Evolutionary conservation across 1,284 basidiomycete species (phyloP).

Genomic region (Pyrrhoderma lamaoense): DNA sequence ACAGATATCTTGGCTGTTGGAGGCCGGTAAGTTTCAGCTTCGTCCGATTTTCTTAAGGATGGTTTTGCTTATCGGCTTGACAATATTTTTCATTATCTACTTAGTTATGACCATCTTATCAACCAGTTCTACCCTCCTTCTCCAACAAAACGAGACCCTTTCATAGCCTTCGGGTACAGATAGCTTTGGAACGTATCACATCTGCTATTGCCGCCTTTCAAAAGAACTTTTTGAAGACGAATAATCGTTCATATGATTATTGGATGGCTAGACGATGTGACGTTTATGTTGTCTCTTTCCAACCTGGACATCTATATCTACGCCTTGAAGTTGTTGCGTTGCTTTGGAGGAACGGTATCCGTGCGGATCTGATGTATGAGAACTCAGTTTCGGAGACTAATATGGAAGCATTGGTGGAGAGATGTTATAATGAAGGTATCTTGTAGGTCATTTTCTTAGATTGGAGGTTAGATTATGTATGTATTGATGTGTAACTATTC

Average conservation of each 20-base stretch:
- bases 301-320: slow-evolving; percentile 67
- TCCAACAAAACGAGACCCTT: slow-evolving; percentile 41
- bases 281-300: slow-evolving; percentile 77
- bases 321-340: slow-evolving; percentile 71
- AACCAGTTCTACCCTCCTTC: slow-evolving; percentile 47
- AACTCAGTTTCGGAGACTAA: slow-evolving; percentile 52
- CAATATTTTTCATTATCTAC: background rate
- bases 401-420: slow-evolving; percentile 55
- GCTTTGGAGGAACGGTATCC: slow-evolving; percentile 77
- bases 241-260: slow-evolving; percentile 76
- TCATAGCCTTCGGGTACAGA: slow-evolving; percentile 73
- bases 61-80: no score
- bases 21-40: slow-evolving; percentile 65
- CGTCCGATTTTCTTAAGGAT: background rate
- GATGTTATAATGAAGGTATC: slow-evolving; percentile 70
- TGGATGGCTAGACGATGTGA: slow-evolving; percentile 85
- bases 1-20: slow-evolving; percentile 73
- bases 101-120: slow-evolving; percentile 72
- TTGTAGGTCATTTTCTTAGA: slow-evolving; percentile 51
- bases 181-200: slow-evolving; percentile 76
- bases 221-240: slow-evolving; percentile 60
- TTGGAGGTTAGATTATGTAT: background rate
- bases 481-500: background rate
- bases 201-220: slow-evolving; percentile 65
- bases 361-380: slow-evolving; percentile 85